Evolutionary conservation across 2,329 filamentous ascomycete species (phyloP).

Genomic region (Dactylellina parvicollis): DNA sequence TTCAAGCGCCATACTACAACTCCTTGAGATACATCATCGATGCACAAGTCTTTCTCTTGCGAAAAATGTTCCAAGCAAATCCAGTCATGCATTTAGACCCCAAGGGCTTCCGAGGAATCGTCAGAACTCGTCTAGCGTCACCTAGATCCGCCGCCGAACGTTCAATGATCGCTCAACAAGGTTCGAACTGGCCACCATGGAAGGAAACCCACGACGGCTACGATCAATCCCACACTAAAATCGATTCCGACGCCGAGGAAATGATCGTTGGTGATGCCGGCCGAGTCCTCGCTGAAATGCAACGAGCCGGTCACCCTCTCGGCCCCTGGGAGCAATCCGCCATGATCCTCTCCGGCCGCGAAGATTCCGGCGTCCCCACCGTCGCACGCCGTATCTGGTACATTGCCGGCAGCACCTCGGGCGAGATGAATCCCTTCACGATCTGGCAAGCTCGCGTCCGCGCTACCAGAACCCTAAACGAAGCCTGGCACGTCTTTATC

Average conservation of each 20-base stretch:
- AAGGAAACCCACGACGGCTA: conserved; percentile 54
- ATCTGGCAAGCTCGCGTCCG: conserved; percentile 52
- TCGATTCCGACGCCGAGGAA: conserved; percentile 25
- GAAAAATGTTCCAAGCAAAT: conserved; percentile 40
- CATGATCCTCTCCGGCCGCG: conserved; percentile 55
- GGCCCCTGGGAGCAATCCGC: conserved; percentile 56
- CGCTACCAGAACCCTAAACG: conserved; percentile 57
- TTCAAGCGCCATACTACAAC: conserved; percentile 16
- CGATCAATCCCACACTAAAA: conserved; percentile 33
- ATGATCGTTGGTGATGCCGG: conserved; percentile 51
- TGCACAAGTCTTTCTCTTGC: conserved; percentile 33
- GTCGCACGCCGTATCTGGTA: conserved; percentile 56
- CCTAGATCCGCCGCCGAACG: conserved; percentile 25
- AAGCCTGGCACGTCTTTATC: conserved; percentile 57
- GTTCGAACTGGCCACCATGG: conserved; percentile 56
- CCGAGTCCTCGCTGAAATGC: conserved; percentile 55
- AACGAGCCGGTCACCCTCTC: conserved; percentile 54
- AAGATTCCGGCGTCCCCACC: conserved; percentile 55
- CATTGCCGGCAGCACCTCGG: conserved; percentile 23
- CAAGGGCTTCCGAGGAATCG: conserved; percentile 47
- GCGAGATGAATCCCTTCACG: conserved; percentile 18
- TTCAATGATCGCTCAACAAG: conserved; percentile 37
- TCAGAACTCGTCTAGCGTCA: conserved; percentile 39
- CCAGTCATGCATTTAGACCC: conserved; percentile 46
- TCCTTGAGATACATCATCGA: conserved; percentile 47